These are phyloP conservation scores for Trifolium subterraneum DNA, from an alignment of 306 rosid species.

Conservation along the genomic window DNA sequence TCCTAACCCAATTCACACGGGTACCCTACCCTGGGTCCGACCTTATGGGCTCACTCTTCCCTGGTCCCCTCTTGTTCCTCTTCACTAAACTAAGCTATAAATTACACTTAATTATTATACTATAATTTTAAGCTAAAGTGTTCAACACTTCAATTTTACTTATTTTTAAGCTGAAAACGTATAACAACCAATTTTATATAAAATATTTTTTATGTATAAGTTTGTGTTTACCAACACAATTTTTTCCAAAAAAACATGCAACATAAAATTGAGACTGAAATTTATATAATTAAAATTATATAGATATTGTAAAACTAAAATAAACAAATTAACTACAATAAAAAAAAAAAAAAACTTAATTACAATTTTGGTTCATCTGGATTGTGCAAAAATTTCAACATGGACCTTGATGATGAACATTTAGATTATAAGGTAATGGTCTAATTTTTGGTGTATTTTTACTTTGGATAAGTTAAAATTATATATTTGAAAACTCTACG, in stretches of 20 bases:
- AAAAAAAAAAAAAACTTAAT: neutral
- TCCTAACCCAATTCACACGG: slow-evolving; percentile 16
- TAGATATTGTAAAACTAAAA: neutral
- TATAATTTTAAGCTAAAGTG: neutral
- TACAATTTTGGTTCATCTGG: neutral
- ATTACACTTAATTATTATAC: neutral
- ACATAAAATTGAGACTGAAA: neutral
- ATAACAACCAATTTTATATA: neutral
- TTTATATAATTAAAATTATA: too few relatives aligned
- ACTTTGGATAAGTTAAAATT: too few relatives aligned
- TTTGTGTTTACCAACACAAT: neutral
- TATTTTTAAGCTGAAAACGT: neutral
- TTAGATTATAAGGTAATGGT: too few relatives aligned
- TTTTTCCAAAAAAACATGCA: neutral
- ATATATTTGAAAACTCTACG: too few relatives aligned
- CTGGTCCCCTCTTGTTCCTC: neutral
- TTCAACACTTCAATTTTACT: neutral
- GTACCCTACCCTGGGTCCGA: neutral
- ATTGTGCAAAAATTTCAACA: too few relatives aligned
- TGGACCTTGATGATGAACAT: too few relatives aligned
- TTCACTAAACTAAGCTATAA: neutral
- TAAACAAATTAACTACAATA: neutral
- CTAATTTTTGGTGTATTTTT: too few relatives aligned
- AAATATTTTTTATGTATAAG: neutral
- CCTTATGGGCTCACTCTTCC: neutral